Conservation (phyloP, 345 rosid genomes). For the Barbarea vulgaris region DNA sequence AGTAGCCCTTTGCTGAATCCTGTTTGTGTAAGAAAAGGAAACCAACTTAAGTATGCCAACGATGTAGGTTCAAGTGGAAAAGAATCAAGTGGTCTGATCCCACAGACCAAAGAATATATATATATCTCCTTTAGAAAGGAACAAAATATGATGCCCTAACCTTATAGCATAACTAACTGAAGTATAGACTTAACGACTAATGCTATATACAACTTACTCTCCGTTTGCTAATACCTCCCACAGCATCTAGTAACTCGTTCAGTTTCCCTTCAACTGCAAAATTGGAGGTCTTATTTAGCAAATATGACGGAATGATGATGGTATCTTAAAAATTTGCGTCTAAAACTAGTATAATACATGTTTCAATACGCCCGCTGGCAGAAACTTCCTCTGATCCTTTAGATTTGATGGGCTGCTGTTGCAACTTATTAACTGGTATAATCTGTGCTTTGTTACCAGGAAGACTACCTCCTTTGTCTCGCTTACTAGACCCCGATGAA, state of each 20-base stretch:
- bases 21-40: conserved; percentile 43
- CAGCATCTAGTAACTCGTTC: conserved; percentile 89
- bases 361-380: conserved; percentile 72
- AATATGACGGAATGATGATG: neutral
- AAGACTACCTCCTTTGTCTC: conserved; percentile 52
- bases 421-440: conserved; percentile 50
- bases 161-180: conserved; percentile 14
- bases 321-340: neutral
- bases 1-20: conserved; percentile 92
- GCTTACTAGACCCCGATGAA: conserved; percentile 55
- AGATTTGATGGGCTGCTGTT: conserved; percentile 53
- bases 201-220: conserved; percentile 59
- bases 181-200: neutral
- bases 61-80: conserved; percentile 14
- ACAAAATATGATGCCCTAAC: conserved; percentile 10
- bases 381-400: conserved; percentile 64
- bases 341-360: conserved; percentile 55
- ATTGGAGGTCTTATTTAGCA: conserved; percentile 16
- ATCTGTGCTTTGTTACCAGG: conserved; percentile 59
- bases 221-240: conserved; percentile 89
- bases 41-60: conserved; percentile 22
- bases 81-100: conserved; percentile 24
- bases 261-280: conserved; percentile 92
- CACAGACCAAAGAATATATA: neutral
- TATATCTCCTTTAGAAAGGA: neutral